A percentile compares a stretch with the other conserved stretches of the same genome.
Evolutionary conservation across 768 basidiomycete species (phyloP).

Genomic region (Xanthoconium stramineum): DNA sequence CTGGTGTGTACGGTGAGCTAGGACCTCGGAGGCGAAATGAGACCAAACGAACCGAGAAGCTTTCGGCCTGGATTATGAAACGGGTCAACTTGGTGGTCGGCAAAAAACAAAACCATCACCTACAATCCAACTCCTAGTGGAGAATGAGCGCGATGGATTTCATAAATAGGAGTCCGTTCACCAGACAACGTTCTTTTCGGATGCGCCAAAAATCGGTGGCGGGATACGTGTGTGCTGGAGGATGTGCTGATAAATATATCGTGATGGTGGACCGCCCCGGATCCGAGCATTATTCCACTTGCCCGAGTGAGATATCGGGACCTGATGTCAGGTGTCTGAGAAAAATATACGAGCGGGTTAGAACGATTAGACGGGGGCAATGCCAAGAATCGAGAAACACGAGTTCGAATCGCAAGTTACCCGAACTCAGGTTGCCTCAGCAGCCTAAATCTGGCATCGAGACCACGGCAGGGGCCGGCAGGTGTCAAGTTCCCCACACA

Average conservation of each 20-base stretch:
- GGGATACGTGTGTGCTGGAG: slow-evolving; percentile 45
- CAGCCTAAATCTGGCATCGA: no score
- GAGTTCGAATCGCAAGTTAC: no score
- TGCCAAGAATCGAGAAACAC: no score
- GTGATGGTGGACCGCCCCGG: no score
- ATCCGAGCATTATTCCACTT: slow-evolving; percentile 1
- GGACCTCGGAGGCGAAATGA: not conserved
- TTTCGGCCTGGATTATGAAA: slow-evolving; percentile 37
- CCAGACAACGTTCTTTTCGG: slow-evolving; percentile 39
- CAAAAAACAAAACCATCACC: not conserved
- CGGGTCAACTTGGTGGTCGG: not conserved
- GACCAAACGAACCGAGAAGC: slow-evolving; percentile 32
- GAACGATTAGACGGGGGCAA: no score
- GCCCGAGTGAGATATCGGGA: slow-evolving; percentile 53
- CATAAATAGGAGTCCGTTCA: slow-evolving; percentile 21
- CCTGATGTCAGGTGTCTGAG: slow-evolving; percentile 53
- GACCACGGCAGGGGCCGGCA: no score
- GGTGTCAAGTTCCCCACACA: no score
- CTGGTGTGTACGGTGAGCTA: slow-evolving; percentile 4
- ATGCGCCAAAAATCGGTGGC: slow-evolving; percentile 35
- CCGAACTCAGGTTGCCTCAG: no score
- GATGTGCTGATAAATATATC: no score
- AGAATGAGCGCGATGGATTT: not conserved
- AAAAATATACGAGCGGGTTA: slow-evolving; percentile 35
- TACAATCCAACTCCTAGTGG: slow-evolving; percentile 20